These are phyloP conservation scores for Suillus discolor DNA, from an alignment of 768 basidiomycete genomes.

Conservation along the genomic window DNA sequence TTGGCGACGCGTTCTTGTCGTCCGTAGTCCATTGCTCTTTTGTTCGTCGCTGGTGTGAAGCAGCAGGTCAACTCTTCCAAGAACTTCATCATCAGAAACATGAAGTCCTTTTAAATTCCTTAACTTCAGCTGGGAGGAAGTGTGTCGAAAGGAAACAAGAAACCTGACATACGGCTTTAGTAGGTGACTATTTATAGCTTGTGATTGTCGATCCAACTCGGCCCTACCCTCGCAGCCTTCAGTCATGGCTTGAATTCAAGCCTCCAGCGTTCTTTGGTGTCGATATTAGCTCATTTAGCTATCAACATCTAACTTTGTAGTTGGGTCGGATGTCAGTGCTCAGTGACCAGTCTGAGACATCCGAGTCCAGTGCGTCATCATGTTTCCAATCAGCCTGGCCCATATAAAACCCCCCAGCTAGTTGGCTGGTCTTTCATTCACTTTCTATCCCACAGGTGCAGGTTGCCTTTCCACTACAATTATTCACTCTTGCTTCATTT, in stretches of 20 bases:
- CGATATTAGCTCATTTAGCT: neutral
- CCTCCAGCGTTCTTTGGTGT: neutral
- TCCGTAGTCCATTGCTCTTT: neutral
- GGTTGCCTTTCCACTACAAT: conserved; percentile 2
- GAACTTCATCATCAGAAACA: too few relatives aligned
- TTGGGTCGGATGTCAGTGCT: neutral
- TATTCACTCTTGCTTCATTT: conserved; percentile 6
- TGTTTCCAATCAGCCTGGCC: neutral
- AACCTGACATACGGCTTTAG: too few relatives aligned
- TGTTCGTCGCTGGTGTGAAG: neutral
- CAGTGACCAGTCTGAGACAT: conserved; percentile 1
- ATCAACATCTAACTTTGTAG: neutral
- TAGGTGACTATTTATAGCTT: too few relatives aligned
- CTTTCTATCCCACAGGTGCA: conserved; percentile 4
- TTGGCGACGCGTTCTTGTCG: neutral
- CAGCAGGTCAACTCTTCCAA: neutral
- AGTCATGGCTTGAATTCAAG: neutral
- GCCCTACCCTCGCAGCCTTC: too few relatives aligned
- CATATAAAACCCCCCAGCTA: neutral
- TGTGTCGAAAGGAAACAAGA: too few relatives aligned
- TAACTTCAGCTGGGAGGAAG: too few relatives aligned
- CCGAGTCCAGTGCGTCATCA: neutral
- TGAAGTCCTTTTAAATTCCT: too few relatives aligned
- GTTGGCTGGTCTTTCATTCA: neutral
- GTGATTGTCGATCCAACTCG: neutral